Evolutionary conservation across 2,329 filamentous ascomycete genomes (phyloP).

Genomic region (Phaeomoniella chlamydospora): DNA sequence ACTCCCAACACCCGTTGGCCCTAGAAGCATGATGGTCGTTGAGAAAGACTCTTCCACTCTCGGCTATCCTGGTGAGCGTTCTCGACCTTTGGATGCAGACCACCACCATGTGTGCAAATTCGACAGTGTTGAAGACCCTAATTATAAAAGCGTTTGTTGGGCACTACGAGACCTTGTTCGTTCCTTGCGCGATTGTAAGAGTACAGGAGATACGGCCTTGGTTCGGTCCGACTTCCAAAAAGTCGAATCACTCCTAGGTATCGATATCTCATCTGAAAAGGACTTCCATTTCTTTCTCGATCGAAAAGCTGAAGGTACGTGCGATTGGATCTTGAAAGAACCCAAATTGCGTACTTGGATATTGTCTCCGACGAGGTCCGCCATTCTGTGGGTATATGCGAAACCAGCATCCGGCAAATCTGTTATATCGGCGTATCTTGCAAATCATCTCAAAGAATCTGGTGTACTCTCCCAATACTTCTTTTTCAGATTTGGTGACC

Average conservation of each 20-base stretch:
- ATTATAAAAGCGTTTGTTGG: conserved; percentile 12
- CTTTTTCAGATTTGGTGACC: conserved; percentile 7
- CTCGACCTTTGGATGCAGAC: conserved; percentile 15
- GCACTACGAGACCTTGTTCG: too few species aligned
- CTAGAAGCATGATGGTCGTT: conserved; percentile 13
- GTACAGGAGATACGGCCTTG: too few species aligned
- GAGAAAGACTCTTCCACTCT: conserved; percentile 11
- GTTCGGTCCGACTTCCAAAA: too few species aligned
- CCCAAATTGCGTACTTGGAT: conserved; percentile 5
- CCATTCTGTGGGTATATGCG: conserved; percentile 5
- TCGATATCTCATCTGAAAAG: conserved; percentile 6
- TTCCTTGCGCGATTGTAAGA: too few species aligned
- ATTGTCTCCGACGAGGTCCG: too few species aligned
- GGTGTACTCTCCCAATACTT: conserved; percentile 4
- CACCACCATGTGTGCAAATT: conserved; percentile 19
- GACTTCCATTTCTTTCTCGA: conserved; percentile 7
- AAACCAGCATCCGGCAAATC: conserved; percentile 6
- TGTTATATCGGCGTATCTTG: conserved; percentile 4
- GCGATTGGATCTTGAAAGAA: conserved; percentile 8
- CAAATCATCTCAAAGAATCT: background rate
- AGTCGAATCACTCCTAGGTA: too few species aligned
- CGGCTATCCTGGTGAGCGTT: conserved; percentile 13
- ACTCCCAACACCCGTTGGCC: conserved; percentile 12
- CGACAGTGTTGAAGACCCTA: conserved; percentile 10
- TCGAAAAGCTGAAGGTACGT: conserved; percentile 8